Conservation (phyloP, 305 asterid species). For the Ilex paraguariensis region DNA sequence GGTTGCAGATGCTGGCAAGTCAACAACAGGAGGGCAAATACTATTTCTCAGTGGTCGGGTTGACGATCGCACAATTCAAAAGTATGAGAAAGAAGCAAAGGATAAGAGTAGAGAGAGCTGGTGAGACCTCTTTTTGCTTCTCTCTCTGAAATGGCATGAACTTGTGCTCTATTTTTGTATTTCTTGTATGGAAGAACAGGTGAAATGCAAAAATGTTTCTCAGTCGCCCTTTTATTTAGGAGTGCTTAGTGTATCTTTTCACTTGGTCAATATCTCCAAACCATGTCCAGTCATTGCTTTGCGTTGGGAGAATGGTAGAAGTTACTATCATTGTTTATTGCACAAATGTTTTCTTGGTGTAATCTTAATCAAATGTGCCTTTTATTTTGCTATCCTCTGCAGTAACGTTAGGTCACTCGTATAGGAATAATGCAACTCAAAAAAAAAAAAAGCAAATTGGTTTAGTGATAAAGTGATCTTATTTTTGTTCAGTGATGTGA, state of each 20-base stretch:
- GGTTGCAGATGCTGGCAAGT: constrained; percentile 93
- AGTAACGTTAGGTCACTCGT: neutral
- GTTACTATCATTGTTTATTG: no score
- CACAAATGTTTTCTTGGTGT: neutral
- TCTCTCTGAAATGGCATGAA: neutral
- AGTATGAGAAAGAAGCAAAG: constrained; percentile 96
- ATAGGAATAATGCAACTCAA: neutral
- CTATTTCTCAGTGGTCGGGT: constrained; percentile 94
- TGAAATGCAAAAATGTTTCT: neutral
- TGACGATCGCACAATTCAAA: constrained; percentile 96
- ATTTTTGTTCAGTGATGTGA: no score
- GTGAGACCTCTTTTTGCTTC: constrained; percentile 38
- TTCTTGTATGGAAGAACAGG: neutral
- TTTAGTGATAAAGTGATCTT: no score
- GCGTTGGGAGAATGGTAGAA: constrained; percentile 40
- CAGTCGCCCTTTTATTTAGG: neutral
- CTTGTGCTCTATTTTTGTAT: neutral
- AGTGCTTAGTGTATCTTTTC: neutral
- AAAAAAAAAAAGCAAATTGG: no score
- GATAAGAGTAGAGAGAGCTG: constrained; percentile 99
- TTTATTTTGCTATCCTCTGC: no score
- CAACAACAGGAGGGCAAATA: constrained; percentile 95
- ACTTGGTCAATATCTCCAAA: constrained; percentile 49
- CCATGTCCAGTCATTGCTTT: constrained; percentile 68
- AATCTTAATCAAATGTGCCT: no score